These are phyloP conservation scores for Neurospora sublineolata DNA, from an alignment of 495 filamentous ascomycete genomes.

Conservation along the genomic window DNA sequence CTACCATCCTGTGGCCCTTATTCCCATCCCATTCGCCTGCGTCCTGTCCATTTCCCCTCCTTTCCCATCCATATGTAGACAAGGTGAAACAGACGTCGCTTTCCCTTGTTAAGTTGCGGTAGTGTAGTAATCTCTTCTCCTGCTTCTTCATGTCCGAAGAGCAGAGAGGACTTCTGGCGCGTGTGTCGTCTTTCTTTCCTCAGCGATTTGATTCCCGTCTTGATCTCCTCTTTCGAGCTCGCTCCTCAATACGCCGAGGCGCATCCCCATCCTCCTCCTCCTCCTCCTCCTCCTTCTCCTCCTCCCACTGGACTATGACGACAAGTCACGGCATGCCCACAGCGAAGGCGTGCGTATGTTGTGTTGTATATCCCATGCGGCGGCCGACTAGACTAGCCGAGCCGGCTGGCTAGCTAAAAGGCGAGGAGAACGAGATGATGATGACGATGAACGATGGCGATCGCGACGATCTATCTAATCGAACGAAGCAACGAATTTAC, in stretches of 20 bases:
- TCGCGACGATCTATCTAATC: neutral
- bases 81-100: neutral
- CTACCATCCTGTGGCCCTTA: neutral
- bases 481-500: conserved; percentile 30
- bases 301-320: too few relatives aligned
- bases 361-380: neutral
- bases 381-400: neutral
- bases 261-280: neutral
- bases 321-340: neutral
- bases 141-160: neutral
- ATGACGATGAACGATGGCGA: neutral
- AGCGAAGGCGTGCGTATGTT: neutral
- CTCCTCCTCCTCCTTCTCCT: too few relatives aligned
- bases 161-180: neutral
- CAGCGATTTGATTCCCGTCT: neutral
- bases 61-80: neutral
- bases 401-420: neutral
- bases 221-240: neutral
- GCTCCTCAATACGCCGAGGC: neutral
- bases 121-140: neutral
- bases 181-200: neutral
- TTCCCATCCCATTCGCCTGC: neutral
- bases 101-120: neutral
- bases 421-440: neutral
- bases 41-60: neutral